These are phyloP conservation scores for Chalara sp. DNA, from an alignment of 2,329 filamentous ascomycete species.

Conservation along the genomic window DNA sequence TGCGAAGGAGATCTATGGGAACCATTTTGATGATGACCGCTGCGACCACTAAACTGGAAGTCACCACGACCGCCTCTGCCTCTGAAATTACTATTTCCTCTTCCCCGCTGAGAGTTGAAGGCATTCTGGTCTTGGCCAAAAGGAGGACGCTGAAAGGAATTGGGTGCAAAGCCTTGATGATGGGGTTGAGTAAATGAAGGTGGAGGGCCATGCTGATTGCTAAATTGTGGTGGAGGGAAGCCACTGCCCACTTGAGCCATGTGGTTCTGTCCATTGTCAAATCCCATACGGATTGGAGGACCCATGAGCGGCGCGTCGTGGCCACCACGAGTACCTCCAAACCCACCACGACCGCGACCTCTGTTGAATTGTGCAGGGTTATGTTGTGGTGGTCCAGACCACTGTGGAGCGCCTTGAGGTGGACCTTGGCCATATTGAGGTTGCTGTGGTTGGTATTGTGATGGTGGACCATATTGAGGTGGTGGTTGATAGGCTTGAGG, in stretches of 20 bases:
- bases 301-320: conserved; percentile 41
- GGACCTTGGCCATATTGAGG: conserved; percentile 28
- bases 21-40: conserved; percentile 22
- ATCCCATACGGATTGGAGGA: conserved; percentile 47
- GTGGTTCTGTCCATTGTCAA: conserved; percentile 37
- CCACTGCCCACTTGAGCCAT: conserved; percentile 38
- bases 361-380: conserved; percentile 33
- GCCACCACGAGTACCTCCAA: conserved; percentile 35
- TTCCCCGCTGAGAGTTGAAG: conserved; percentile 32
- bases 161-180: conserved; percentile 32
- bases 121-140: conserved; percentile 28
- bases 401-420: conserved; percentile 33
- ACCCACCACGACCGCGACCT: conserved; percentile 28
- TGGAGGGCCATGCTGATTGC: conserved; percentile 26
- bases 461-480: conserved; percentile 30
- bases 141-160: conserved; percentile 25
- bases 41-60: conserved; percentile 32
- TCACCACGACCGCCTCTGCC: conserved; percentile 29
- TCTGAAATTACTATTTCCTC: conserved; percentile 33
- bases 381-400: conserved; percentile 28
- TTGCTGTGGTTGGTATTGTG: conserved; percentile 21
- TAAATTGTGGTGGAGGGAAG: conserved; percentile 30
- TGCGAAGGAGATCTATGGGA: conserved; percentile 22
- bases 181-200: conserved; percentile 25
- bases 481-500: conserved; percentile 44